phyloP scores from a whole-genome alignment of 305 asterid species.

The Petunia hybrid region DNA sequence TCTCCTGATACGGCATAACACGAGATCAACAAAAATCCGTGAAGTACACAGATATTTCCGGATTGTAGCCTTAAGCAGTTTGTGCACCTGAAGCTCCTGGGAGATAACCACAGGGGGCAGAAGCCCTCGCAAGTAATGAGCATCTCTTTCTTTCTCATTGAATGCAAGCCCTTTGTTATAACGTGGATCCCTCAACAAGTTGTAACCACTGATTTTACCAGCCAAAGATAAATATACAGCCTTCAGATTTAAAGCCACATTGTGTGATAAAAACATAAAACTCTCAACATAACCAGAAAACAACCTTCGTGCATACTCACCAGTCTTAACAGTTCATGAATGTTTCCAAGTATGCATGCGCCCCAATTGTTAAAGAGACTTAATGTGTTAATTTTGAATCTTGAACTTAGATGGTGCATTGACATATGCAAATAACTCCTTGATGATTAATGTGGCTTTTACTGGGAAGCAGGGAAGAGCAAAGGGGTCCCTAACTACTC shows the following conservation, averaged over 20 bases:
- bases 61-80: background rate
- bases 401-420: too few species aligned
- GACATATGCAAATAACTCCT: too few species aligned
- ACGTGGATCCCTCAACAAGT: constrained; percentile 81
- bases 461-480: too few species aligned
- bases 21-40: background rate
- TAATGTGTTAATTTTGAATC: too few species aligned
- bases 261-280: background rate
- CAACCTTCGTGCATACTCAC: background rate
- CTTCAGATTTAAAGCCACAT: background rate
- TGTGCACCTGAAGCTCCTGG: constrained; percentile 80
- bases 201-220: constrained; percentile 62
- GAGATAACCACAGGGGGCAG: constrained; percentile 67
- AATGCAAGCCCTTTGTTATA: constrained; percentile 94
- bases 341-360: too few species aligned
- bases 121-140: constrained; percentile 88
- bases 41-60: background rate
- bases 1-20: constrained; percentile 61
- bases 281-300: background rate
- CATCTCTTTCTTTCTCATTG: constrained; percentile 79
- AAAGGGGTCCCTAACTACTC: too few species aligned
- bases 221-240: background rate
- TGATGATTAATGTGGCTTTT: too few species aligned
- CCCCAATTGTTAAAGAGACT: too few species aligned
- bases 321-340: background rate